Conservation (phyloP, 352 stramenopile species). For the Phytopythium mirpurense region DNA sequence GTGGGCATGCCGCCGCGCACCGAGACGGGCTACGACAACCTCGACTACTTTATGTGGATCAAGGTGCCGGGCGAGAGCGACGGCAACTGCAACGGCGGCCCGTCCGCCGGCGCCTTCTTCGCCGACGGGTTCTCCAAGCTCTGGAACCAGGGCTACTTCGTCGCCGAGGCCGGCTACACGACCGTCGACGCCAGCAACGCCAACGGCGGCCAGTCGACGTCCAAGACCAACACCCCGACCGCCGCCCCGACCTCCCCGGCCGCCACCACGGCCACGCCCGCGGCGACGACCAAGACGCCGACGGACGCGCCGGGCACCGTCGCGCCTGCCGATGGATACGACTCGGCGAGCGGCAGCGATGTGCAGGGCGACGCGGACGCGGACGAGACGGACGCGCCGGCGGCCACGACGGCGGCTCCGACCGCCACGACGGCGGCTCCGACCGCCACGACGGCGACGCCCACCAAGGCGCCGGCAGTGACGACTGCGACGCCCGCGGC, state of each 20-base stretch:
- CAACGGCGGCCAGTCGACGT: conserved; percentile 3
- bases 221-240: background rate
- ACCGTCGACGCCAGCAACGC: conserved; percentile 1
- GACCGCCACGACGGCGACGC: background rate
- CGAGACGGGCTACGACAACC: conserved; percentile 34
- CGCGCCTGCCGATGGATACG: background rate
- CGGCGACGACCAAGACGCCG: background rate
- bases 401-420: background rate
- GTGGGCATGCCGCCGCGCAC: conserved; percentile 44
- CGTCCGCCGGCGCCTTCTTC: conserved; percentile 51
- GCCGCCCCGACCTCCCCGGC: background rate
- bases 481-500: background rate
- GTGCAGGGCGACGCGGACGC: background rate
- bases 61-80: conserved; percentile 65
- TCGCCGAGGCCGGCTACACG: conserved; percentile 20
- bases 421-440: background rate
- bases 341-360: conserved; percentile 1
- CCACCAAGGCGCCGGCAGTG: background rate
- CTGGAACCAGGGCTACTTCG: conserved; percentile 71
- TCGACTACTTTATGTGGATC: conserved; percentile 72
- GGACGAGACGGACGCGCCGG: background rate
- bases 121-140: conserved; percentile 40
- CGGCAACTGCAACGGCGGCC: conserved; percentile 47
- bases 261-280: background rate
- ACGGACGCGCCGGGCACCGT: conserved; percentile 3